Conservation (phyloP, 1,284 basidiomycete species). For the Pyrrhoderma lamaoense region DNA sequence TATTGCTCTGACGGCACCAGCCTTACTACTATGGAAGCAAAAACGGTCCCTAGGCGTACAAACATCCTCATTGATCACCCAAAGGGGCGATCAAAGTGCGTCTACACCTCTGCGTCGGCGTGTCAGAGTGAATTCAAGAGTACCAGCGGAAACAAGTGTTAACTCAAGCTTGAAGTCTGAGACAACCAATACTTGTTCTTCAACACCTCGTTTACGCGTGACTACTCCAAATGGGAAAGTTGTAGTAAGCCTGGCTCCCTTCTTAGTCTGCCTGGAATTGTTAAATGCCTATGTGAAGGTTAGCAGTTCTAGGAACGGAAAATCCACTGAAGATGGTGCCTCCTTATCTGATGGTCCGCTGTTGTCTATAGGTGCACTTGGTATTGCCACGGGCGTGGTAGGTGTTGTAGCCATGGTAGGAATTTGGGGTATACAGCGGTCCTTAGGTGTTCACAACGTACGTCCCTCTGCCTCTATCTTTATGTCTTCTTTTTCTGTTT, state of each 20-base stretch:
- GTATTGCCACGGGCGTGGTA: slow-evolving; percentile 15
- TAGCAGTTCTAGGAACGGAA: no score
- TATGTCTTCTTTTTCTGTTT: not conserved
- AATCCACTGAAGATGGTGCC: not conserved
- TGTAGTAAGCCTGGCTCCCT: no score
- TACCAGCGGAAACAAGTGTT: not conserved
- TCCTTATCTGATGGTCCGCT: slow-evolving; percentile 10
- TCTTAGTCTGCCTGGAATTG: no score
- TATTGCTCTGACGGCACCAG: slow-evolving; percentile 14
- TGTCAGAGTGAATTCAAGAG: no score
- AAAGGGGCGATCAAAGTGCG: no score
- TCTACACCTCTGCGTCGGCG: no score
- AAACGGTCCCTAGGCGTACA: slow-evolving; percentile 10
- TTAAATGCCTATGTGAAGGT: no score
- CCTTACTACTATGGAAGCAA: slow-evolving; percentile 14
- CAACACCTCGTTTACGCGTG: no score
- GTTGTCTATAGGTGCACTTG: slow-evolving; percentile 14
- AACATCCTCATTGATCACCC: not conserved
- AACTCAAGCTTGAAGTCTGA: no score
- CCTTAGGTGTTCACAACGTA: slow-evolving; percentile 15
- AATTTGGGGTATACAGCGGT: slow-evolving; percentile 10
- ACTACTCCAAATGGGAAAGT: no score
- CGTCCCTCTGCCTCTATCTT: not conserved
- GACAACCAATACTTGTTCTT: no score
- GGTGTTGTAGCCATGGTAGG: slow-evolving; percentile 6